Conservation (phyloP, 169 alveolate genomes). For the Ichthyophthirius multifiliis region DNA sequence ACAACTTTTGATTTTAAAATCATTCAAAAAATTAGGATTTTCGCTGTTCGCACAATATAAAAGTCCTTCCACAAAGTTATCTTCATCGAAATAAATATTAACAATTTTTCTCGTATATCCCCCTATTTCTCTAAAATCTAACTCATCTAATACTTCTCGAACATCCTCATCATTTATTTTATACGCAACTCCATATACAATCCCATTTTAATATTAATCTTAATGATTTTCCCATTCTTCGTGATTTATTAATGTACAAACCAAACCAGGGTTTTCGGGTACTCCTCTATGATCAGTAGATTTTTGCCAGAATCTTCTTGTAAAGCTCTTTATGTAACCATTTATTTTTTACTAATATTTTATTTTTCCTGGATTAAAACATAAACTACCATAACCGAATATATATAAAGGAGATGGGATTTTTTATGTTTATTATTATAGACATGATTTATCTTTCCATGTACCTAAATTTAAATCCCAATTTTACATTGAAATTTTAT, state of each 20-base stretch:
- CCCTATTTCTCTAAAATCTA: conserved; percentile 18
- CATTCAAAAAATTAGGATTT: neutral
- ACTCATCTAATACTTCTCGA: neutral
- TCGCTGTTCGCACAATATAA: neutral
- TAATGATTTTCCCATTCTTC: neutral
- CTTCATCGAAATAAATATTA: neutral
- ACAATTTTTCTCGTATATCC: neutral
- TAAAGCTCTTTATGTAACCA: neutral
- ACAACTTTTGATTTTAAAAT: neutral
- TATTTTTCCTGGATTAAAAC: conserved; percentile 1
- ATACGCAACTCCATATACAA: conserved; percentile 6
- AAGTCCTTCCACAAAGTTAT: neutral
- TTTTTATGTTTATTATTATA: neutral
- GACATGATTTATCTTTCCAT: neutral
- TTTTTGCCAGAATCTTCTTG: conserved; percentile 9
- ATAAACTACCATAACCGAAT: conserved; percentile 10
- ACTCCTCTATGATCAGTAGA: conserved; percentile 11
- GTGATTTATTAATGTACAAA: neutral
- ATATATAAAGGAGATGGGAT: conserved; percentile 11
- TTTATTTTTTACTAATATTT: neutral
- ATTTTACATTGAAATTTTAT: too few species aligned
- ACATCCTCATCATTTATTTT: neutral
- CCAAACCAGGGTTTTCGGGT: conserved; percentile 9
- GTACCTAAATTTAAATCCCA: neutral
- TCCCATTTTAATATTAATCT: neutral